Evolutionary conservation across 2,329 filamentous ascomycete species (phyloP), one percentile per base, ranked within the genome.

Genomic region (Achaetomium macrosporum): DNA sequence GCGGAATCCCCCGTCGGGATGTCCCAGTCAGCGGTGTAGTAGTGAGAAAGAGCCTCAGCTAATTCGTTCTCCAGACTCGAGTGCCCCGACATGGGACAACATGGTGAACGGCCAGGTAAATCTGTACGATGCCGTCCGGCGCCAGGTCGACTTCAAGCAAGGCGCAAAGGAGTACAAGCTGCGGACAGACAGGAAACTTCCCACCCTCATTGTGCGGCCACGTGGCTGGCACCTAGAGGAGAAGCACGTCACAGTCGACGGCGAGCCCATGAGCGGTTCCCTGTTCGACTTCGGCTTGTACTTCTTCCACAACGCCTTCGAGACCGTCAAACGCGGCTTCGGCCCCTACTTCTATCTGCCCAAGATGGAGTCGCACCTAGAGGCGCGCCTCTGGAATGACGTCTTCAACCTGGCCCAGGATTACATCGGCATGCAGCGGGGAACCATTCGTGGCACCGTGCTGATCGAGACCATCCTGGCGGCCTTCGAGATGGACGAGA

Each of bases 401-500:
- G 92, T 82, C 56, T 97, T 97, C 83, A 96, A 96, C 77, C 78
- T 96, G 30, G 85, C 84, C 12, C 93, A 99, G 74, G 93, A 99
- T 75, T 90, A 87, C 74, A 83, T 96, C 67, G 88, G 88, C 63
- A 87, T 99, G 75, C 82, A 82, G 51, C 83, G 93, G 55, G 93
- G 93, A 51, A 97, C 90, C 50, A 95, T 97, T 72, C 87, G 93
- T 63, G 93, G 82, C 57, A 99, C 93, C 3, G 92, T 97, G 37
- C 77, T 99, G 64, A 97, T 99, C 66, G 93, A 99, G 81, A 97
- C 93, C 52, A 97, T 99, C 70, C 81, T 92, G 41, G 93, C 93
- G 40, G 93, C 92, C 15, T 99, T 99, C 66, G 93, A 99, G 79
- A 99, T 99, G 93, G 93, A 99, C 65, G 93, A 99, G 83, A 97